Evolutionary conservation across 805 yeast genomes (phyloP).

Genomic region (Kazachstania africana): DNA sequence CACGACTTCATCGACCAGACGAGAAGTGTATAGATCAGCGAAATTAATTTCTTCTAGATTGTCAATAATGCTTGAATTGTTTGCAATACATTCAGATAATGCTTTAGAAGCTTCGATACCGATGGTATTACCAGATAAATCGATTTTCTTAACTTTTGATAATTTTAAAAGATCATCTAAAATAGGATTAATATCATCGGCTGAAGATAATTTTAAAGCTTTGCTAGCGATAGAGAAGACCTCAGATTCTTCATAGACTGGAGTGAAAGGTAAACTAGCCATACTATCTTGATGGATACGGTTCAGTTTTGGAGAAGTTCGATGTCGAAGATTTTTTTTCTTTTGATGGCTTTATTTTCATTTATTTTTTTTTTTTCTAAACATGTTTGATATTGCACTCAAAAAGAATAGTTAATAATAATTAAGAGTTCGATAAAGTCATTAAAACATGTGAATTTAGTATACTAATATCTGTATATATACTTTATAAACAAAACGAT

Average conservation of each 20-base stretch:
- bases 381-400: too few species aligned
- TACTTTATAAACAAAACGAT: too few species aligned
- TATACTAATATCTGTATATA: too few species aligned
- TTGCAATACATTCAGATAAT: constrained; percentile 44
- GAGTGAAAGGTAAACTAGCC: constrained; percentile 31
- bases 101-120: constrained; percentile 80
- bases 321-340: neutral
- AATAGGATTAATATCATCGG: constrained; percentile 61
- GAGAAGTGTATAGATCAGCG: constrained; percentile 89
- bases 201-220: constrained; percentile 63
- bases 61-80: constrained; percentile 26
- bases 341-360: neutral
- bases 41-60: constrained; percentile 61
- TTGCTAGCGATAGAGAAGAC: constrained; percentile 58
- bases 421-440: too few species aligned
- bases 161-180: constrained; percentile 40
- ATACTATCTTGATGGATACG: constrained; percentile 10
- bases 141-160: constrained; percentile 39
- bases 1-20: constrained; percentile 92
- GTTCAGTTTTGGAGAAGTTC: too few species aligned
- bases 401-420: too few species aligned
- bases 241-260: constrained; percentile 34
- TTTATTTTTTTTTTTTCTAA: neutral
- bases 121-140: constrained; percentile 86
- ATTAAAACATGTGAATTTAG: too few species aligned